Conservation (phyloP, 805 yeast species). For the Grigorovia humatica region DNA sequence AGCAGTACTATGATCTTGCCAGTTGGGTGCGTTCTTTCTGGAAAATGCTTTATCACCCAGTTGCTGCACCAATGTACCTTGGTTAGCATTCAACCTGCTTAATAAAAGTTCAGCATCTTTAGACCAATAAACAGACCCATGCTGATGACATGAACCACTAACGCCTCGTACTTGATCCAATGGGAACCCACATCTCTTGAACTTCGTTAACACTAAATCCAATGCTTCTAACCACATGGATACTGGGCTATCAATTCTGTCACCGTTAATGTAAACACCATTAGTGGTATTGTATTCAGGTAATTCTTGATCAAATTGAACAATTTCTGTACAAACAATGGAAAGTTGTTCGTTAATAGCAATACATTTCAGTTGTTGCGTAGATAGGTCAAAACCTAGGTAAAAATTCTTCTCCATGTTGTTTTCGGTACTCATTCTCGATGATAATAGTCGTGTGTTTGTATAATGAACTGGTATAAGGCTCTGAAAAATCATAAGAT, state of each 20-base stretch:
- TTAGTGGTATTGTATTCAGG: constrained; percentile 53
- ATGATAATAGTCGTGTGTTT: background rate
- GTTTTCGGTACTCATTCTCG: background rate
- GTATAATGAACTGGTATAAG: background rate
- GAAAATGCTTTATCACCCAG: constrained; percentile 46
- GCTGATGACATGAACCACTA: constrained; percentile 87
- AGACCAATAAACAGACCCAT: constrained; percentile 82
- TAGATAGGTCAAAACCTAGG: constrained; percentile 78
- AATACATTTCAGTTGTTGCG: constrained; percentile 78
- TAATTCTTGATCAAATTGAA: constrained; percentile 62
- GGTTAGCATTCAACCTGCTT: constrained; percentile 24
- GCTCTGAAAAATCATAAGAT: background rate
- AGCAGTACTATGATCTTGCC: constrained; percentile 91
- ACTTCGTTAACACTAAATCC: constrained; percentile 45
- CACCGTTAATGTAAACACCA: constrained; percentile 55
- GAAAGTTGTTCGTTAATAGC: constrained; percentile 46
- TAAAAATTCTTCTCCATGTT: constrained; percentile 16
- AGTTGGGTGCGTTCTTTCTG: constrained; percentile 64
- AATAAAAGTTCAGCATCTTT: constrained; percentile 35
- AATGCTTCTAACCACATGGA: constrained; percentile 85
- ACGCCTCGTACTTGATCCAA: constrained; percentile 52
- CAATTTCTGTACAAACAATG: constrained; percentile 46
- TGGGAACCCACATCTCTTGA: constrained; percentile 46
- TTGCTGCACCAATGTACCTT: constrained; percentile 35
- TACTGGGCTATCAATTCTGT: constrained; percentile 66